Base-by-base conservation (phyloP, 352 stramenopile genomes). In the Blastocystis hominis region DNA sequence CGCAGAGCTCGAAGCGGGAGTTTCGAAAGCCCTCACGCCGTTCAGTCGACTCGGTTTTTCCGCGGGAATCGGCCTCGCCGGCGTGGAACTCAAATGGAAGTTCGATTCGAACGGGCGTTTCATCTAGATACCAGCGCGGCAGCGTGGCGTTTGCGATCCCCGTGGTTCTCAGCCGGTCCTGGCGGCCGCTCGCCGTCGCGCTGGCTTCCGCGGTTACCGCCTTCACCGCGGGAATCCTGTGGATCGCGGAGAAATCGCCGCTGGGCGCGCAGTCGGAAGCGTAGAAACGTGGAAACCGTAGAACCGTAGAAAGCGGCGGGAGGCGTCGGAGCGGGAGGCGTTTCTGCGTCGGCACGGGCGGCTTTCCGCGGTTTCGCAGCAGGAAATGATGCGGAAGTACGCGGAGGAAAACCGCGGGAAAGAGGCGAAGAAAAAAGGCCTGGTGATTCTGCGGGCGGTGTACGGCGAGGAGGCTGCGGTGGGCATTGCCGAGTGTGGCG, bases 61-160 rank as follows among this genome's bases (percentile, higher is more conserved):
- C 10, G 20, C 63, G 13, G 53, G 13, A 34, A 36, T 40, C 6
- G 53, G 70, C 30, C 5, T 62, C 1, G 36, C 24, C 2, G 70
- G 70, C 5, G 55, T 80, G 5, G 38, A 40, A 20, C 5, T 80
- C 20, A 62, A 64, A 13, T 36, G 30, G 30, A 80, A 80, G 50
- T 80, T 50, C 50, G n/a, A 20, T 59, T 59, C 13, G n/a, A 59
- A 59, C n/a, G 50, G 50, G 50, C n/a, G n/a, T 59, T 59, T 59
- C n/a, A 59, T 59, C 10, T 59, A 59, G 50, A 59, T 59, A 59
- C 50, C 70, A 80, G 53, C 46, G 53, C 9, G 70, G 70, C 13
- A 54, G 70, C 30, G 63, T 80, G 70, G 55, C 36, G n/a, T 80
- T 80, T 24, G 20, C 20, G 44, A 30, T 80, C 10, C 70, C 70